A percentile compares a stretch with the other conserved stretches of the same genome.
Conservation (phyloP, 371 early-diverging fungal genomes). For the Mortierella sp. region DNA sequence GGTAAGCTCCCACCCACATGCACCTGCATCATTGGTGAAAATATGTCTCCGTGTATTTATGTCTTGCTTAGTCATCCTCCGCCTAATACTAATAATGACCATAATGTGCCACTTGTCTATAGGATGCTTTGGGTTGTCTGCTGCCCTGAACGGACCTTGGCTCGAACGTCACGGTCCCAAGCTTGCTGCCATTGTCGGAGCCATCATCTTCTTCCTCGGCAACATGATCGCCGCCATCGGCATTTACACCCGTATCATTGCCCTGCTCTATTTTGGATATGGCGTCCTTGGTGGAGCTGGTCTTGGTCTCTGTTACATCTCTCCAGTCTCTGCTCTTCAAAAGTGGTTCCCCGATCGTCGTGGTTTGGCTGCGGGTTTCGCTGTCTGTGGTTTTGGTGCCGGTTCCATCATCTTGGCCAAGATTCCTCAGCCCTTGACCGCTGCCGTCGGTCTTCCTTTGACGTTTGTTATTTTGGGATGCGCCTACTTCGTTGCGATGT, state of each 20-base stretch:
- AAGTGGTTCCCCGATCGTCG: constrained; percentile 74
- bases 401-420: constrained; percentile 74
- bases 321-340: constrained; percentile 71
- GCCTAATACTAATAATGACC: neutral
- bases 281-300: constrained; percentile 75
- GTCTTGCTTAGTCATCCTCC: neutral
- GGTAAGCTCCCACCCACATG: constrained; percentile 20
- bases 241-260: constrained; percentile 59
- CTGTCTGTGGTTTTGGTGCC: constrained; percentile 79
- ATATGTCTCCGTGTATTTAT: neutral
- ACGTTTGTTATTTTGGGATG: constrained; percentile 67
- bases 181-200: constrained; percentile 66
- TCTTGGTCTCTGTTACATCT: constrained; percentile 74
- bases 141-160: constrained; percentile 81
- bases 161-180: constrained; percentile 74
- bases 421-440: constrained; percentile 66
- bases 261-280: constrained; percentile 69
- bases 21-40: neutral
- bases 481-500: constrained; percentile 59
- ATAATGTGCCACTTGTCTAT: neutral
- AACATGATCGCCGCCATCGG: constrained; percentile 74
- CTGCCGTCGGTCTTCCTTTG: constrained; percentile 62
- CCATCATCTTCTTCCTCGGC: constrained; percentile 69
- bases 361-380: constrained; percentile 70
- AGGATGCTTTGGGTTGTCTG: constrained; percentile 71